Evolutionary conservation across 139 green algal genomes (phyloP).

Genomic region (Trebouxia sp.): DNA sequence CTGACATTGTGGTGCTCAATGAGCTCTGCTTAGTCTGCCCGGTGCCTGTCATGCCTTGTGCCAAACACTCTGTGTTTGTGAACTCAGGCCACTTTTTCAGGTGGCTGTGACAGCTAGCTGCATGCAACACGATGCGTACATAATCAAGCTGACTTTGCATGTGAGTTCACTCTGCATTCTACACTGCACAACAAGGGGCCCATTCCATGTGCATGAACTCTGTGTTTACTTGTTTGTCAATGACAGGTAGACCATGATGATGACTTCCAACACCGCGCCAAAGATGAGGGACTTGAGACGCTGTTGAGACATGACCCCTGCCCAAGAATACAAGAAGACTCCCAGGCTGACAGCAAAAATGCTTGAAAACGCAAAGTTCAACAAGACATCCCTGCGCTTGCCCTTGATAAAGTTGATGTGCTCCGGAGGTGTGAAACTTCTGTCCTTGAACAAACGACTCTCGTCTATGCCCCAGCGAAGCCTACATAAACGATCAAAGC

Average conservation of each 20-base stretch:
- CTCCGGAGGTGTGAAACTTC: not conserved
- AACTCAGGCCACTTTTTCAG: no score
- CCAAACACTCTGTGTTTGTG: no score
- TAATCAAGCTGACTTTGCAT: no score
- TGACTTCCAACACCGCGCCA: not conserved
- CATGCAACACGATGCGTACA: no score
- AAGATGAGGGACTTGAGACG: not conserved
- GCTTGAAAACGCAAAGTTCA: not conserved
- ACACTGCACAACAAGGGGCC: no score
- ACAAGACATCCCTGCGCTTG: not conserved
- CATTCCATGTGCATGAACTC: no score
- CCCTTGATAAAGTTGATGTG: not conserved
- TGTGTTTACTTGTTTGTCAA: no score
- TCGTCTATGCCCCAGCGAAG: not conserved
- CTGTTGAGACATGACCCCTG: not conserved
- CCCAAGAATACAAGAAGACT: not conserved
- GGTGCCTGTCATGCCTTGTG: no score
- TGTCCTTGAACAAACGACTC: not conserved
- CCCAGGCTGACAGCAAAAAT: not conserved
- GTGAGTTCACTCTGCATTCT: no score
- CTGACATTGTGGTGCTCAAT: no score
- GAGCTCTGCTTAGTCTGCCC: no score
- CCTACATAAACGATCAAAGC: not conserved
- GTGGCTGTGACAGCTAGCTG: no score
- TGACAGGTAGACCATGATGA: not conserved